Evolutionary conservation across 2,329 filamentous ascomycete species (phyloP).

Genomic region (Sporothrix humicola): DNA sequence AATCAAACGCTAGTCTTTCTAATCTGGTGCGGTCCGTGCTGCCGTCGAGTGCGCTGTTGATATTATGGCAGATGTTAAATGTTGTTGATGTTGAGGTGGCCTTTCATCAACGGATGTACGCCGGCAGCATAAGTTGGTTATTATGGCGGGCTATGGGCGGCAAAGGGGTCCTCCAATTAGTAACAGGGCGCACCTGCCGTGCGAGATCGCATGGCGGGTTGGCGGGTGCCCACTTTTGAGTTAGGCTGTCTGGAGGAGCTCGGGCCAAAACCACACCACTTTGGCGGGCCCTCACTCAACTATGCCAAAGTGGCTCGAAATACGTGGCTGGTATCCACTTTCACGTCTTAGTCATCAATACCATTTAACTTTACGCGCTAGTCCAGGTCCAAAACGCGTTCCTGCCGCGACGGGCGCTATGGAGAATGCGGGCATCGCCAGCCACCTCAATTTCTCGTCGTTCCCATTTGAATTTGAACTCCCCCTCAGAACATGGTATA

Average conservation of each 20-base stretch:
- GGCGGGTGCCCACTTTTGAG: not conserved
- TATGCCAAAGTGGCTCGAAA: too few species aligned
- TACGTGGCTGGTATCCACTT: not conserved
- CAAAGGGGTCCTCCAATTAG: slow-evolving; percentile 1
- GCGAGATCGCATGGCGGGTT: slow-evolving; percentile 17
- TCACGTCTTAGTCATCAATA: not conserved
- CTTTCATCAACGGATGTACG: slow-evolving; percentile 30
- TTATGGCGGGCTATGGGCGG: not conserved
- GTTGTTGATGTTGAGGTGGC: slow-evolving; percentile 37
- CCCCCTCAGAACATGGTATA: not conserved
- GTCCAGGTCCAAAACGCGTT: slow-evolving; percentile 11
- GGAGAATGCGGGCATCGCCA: slow-evolving; percentile 30
- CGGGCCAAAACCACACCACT: too few species aligned
- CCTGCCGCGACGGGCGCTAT: slow-evolving; percentile 13
- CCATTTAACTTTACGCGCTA: slow-evolving; percentile 27
- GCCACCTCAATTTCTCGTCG: slow-evolving; percentile 30
- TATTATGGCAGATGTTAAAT: not conserved
- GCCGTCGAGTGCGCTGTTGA: not conserved
- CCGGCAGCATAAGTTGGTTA: too few species aligned
- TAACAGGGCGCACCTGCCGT: not conserved
- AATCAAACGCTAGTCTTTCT: too few species aligned
- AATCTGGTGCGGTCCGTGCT: too few species aligned
- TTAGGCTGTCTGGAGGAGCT: slow-evolving; percentile 1
- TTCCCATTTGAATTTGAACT: slow-evolving; percentile 3
- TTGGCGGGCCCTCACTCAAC: too few species aligned